phyloP scores from a whole-genome alignment of 192 early-diverging fungal genomes.

The Backusella tuberculispora region DNA sequence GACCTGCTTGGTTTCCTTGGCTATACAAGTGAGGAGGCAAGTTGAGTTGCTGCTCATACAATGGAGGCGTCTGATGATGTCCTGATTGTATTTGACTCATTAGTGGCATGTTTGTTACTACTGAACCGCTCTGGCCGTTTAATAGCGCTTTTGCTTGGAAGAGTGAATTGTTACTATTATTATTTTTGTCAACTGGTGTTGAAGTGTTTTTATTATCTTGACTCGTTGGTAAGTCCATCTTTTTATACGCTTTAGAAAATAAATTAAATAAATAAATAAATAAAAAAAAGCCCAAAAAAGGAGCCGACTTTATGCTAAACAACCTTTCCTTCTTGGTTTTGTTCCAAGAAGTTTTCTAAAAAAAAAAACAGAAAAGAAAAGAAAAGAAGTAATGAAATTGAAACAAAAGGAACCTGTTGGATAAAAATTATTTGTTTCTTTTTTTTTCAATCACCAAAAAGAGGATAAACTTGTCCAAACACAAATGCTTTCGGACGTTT shows the following conservation, averaged over 20 bases:
- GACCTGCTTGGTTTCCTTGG: not conserved
- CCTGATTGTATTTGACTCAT: not conserved
- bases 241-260: not conserved
- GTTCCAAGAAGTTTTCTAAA: conserved; percentile 3
- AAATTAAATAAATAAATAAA: not conserved
- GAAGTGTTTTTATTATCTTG: not conserved
- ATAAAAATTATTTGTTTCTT: not conserved
- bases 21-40: not conserved
- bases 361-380: not conserved
- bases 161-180: not conserved
- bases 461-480: too few species aligned
- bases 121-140: not conserved
- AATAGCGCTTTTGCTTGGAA: not conserved
- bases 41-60: not conserved
- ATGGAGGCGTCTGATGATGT: not conserved
- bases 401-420: conserved; percentile 5
- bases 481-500: too few species aligned
- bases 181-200: not conserved
- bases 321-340: not conserved
- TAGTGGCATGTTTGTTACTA: not conserved
- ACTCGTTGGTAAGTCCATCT: conserved; percentile 1
- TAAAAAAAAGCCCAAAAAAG: conserved; percentile 6
- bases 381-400: too few species aligned
- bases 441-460: not conserved
- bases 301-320: not conserved